Conservation (phyloP, 805 yeast species). For the Candida ovalis region DNA sequence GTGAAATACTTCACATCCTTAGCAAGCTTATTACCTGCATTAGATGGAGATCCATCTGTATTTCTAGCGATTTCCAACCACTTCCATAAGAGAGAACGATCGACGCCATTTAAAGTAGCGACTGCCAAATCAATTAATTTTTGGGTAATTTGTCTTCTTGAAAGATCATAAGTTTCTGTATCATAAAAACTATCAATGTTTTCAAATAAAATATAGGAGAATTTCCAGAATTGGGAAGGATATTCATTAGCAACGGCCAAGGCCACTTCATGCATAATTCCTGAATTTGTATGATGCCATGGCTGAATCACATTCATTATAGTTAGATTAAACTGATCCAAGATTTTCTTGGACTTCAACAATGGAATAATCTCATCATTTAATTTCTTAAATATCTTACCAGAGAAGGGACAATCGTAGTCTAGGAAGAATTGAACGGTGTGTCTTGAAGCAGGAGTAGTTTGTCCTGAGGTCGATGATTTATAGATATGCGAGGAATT, state of each 20-base stretch:
- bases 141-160: conserved; percentile 53
- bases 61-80: conserved; percentile 33
- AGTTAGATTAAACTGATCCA: conserved; percentile 53
- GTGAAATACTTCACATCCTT: conserved; percentile 72
- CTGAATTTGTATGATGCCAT: conserved; percentile 75
- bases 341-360: conserved; percentile 37
- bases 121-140: conserved; percentile 49
- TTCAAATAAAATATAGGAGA: conserved; percentile 53
- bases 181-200: conserved; percentile 58
- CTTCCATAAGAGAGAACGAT: conserved; percentile 25
- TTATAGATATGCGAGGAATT: conserved; percentile 21
- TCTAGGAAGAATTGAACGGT: conserved; percentile 65
- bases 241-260: conserved; percentile 61
- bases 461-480: background rate
- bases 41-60: conserved; percentile 33
- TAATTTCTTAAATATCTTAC: conserved; percentile 57
- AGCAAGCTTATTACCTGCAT: conserved; percentile 56
- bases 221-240: conserved; percentile 54
- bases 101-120: conserved; percentile 33
- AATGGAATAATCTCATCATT: conserved; percentile 50
- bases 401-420: conserved; percentile 75
- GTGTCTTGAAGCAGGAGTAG: conserved; percentile 16
- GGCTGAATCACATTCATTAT: conserved; percentile 81
- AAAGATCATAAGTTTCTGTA: conserved; percentile 47
- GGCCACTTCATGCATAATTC: conserved; percentile 64